Evolutionary conservation across 1,139 yeast genomes (phyloP).

Genomic region (Geotrichum siamense): DNA sequence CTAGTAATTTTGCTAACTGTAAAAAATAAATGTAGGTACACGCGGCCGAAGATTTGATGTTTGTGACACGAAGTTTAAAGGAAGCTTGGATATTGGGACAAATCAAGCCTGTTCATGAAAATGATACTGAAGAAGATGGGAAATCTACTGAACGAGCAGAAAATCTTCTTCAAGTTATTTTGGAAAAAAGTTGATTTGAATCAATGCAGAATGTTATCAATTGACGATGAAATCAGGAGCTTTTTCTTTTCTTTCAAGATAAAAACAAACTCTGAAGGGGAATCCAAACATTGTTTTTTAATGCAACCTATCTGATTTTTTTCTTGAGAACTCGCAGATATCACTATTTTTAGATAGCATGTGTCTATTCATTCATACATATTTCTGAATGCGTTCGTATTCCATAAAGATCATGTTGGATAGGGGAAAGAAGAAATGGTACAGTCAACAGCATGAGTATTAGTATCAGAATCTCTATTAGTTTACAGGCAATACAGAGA

Average conservation of each 20-base stretch:
- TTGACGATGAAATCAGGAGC: not conserved
- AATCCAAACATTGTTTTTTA: too few relatives aligned
- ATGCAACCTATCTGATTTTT: too few relatives aligned
- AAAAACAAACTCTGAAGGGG: too few relatives aligned
- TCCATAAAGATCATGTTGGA: too few relatives aligned
- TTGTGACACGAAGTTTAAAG: constrained; percentile 36
- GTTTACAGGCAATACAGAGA: too few relatives aligned
- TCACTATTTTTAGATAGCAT: too few relatives aligned
- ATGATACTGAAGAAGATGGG: constrained; percentile 13
- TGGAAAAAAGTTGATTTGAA: constrained; percentile 18
- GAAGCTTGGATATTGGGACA: constrained; percentile 41
- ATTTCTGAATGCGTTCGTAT: too few relatives aligned
- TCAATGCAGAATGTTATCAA: not conserved
- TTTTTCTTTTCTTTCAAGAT: not conserved
- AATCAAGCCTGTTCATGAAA: constrained; percentile 28
- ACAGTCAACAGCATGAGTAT: too few relatives aligned
- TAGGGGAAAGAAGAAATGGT: too few relatives aligned
- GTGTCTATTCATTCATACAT: too few relatives aligned
- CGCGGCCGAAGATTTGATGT: constrained; percentile 37
- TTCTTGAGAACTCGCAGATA: too few relatives aligned
- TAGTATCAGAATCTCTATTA: too few relatives aligned
- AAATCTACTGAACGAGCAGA: constrained; percentile 19
- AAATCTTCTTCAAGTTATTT: constrained; percentile 25
- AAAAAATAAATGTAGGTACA: constrained; percentile 24
- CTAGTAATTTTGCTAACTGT: not conserved